phyloP scores from a whole-genome alignment of 768 basidiomycete species.

The Sporobolomyces roseus region DNA sequence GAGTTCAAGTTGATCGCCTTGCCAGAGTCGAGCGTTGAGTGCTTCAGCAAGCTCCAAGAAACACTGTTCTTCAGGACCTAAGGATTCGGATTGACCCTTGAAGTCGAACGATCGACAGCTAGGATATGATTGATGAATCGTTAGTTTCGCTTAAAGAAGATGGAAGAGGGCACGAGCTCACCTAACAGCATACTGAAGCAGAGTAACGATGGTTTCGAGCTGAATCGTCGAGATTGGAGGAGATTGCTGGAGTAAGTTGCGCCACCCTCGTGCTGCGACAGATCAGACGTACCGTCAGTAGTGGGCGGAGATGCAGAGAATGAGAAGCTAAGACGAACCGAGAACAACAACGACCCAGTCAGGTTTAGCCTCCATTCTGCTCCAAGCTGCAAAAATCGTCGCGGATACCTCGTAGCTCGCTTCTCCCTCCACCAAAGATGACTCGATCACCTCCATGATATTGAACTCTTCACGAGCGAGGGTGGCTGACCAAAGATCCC shows the following conservation, averaged over 20 bases:
- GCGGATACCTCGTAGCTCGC: not conserved
- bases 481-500: not conserved
- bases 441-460: too few relatives aligned
- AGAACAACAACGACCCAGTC: not conserved
- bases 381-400: not conserved
- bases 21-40: not conserved
- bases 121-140: not conserved
- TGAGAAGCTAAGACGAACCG: not conserved
- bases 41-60: not conserved
- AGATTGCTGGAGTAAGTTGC: not conserved
- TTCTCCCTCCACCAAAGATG: not conserved
- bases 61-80: not conserved
- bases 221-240: too few relatives aligned
- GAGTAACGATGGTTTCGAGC: not conserved
- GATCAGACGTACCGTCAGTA: not conserved
- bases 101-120: not conserved
- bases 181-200: not conserved
- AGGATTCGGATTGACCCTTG: not conserved
- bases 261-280: constrained; percentile 9
- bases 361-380: not conserved
- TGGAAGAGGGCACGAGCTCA: not conserved
- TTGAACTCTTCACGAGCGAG: not conserved
- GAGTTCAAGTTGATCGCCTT: not conserved
- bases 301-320: not conserved
- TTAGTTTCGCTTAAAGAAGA: too few relatives aligned